Evolutionary conservation across 2,329 filamentous ascomycete genomes (phyloP), one percentile per base, ranked within the genome.

Genomic region (Dendrostoma leiphaemia): DNA sequence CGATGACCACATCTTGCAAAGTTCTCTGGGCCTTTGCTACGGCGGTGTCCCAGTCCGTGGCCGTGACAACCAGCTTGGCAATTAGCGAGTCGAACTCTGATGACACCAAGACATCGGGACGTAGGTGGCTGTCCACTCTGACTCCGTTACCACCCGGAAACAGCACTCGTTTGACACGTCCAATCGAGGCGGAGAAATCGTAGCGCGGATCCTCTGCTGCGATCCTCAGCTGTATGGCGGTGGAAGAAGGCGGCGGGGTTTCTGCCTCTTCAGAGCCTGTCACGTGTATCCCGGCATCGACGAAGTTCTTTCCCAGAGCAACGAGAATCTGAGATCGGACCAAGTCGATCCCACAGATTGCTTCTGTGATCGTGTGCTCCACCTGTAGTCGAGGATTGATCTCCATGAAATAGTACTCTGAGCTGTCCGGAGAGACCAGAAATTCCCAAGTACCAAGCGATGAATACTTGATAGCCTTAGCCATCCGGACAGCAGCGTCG

Each of bases 361-460:
- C 73, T 59, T 85, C 82, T 0, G 81, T 84, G 50, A 85, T 77
- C 1, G 82, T 84, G 61, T 85, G 82, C 59, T 85, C 82, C 35
- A 85, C 82, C 62, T 85, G 82, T 2, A 85, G 64, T 3, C 82
- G 72, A 0, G 82, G 82, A 52, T 85, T 85, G 58, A 84, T 74
- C 61, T 85, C 82, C 6, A 85, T 65, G 60, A 85, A 85, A 65
- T 77, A 85, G 64, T 78, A 82, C 23, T 80, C 74, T 1, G 64
- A 63, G 0, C 67, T 74, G 0, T 65, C 56, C 10, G 77, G 74
- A 53, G 79, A 80, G 12, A 84, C 74, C 0, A 88, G 71, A 54
- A 86, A 87, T 63, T 88, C 84, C 58, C 85, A 85, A 0, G 84
- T 87, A 8, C 84, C 84, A 0, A 86, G 69, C 0, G 80, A 84